phyloP scores from a whole-genome alignment of 495 filamentous ascomycete genomes.

The Monascus purpureus region DNA sequence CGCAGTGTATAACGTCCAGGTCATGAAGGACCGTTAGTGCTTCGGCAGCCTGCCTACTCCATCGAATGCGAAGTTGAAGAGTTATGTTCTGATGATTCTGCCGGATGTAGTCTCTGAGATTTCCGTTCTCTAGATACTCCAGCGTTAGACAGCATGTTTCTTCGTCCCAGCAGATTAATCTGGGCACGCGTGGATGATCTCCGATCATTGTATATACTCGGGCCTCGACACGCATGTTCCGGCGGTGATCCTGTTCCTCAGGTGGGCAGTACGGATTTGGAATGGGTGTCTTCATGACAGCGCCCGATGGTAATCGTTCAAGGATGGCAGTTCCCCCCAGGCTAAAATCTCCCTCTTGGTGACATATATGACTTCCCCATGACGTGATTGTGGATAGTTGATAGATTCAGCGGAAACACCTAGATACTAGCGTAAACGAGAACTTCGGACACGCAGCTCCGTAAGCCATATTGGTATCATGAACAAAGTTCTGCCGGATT shows the following conservation, averaged over 20 bases:
- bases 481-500: no score
- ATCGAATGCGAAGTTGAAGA: constrained; percentile 6
- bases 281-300: constrained; percentile 1
- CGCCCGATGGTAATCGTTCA: constrained; percentile 1
- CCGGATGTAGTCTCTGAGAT: constrained; percentile 1
- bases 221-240: neutral
- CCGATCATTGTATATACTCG: neutral
- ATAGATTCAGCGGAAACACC: no score
- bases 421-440: no score
- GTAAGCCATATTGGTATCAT: no score
- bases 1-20: constrained; percentile 11
- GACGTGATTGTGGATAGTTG: neutral
- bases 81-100: neutral
- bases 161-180: neutral
- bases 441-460: no score
- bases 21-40: constrained; percentile 10
- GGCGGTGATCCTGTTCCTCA: neutral
- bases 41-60: constrained; percentile 10
- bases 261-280: neutral
- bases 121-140: constrained; percentile 1
- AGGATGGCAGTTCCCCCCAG: constrained; percentile 1
- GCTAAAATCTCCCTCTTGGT: neutral
- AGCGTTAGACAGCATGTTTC: neutral
- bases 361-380: neutral
- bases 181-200: constrained; percentile 1